Evolutionary conservation across 164 flowering plant genomes (phyloP), one percentile per base, ranked within the genome.

Genomic region (Macadamia tetraphylla): DNA sequence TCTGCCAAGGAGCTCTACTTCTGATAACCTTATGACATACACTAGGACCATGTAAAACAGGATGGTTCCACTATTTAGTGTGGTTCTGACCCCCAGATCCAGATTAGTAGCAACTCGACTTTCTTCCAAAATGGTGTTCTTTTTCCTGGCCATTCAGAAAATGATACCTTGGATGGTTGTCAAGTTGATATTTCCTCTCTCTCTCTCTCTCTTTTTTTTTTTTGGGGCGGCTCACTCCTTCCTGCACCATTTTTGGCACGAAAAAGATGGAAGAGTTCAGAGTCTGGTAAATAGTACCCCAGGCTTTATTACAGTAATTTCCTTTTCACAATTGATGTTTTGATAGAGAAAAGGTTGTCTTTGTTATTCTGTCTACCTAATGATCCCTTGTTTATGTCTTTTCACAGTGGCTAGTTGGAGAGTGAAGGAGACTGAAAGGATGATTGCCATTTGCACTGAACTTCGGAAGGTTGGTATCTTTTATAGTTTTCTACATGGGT

Each of bases 361-460:
- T n/a, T 43, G 9, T 9, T 43, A 29, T 49, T n/a, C 15, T 4
- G n/a, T 35, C 52, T 61, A 44, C 23, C 63, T 13, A 23, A 60
- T 51, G 9, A 29, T 43, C 2, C 56, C 53, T 12, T 70, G 42
- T 42, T 44, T 57, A 10, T 40, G 58, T 30, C 40, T 30, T 6
- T 6, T 73, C 7, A 62, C 80, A 95, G 99, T 95, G 78, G 99
- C 97, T 55, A 91, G 96, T 73, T 95, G 99, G 99, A 92, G 99
- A 78, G 99, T 95, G 68, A 95, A 95, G 77, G 99, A 95, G 80
- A 95, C 99, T 0, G 98, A 95, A 74, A 71, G 99, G 58, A 95
- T 95, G 99, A 85, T 95, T 64, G 99, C 97, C 57, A 84, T 95
- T 64, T 95, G 99, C 88, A 92, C 98, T 10, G 99, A 95, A 77